These are phyloP conservation scores for Phaseolus lunatus DNA, from an alignment of 306 rosid genomes.

Conservation along the genomic window DNA sequence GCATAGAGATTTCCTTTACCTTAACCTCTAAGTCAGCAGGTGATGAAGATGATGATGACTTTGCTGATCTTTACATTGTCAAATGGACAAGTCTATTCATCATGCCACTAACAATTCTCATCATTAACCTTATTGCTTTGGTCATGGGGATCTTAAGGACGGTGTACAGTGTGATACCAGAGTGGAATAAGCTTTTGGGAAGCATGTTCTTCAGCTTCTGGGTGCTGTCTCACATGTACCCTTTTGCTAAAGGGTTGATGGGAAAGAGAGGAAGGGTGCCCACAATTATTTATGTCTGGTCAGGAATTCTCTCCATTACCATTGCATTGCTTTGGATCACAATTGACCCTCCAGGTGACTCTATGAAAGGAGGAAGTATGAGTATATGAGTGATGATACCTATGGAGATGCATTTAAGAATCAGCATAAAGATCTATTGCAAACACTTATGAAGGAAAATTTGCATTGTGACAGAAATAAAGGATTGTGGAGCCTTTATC, in stretches of 20 bases:
- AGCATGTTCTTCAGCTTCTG: slow-evolving; percentile 61
- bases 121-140: slow-evolving; percentile 57
- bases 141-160: slow-evolving; percentile 74
- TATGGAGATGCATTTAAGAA: background rate
- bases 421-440: background rate
- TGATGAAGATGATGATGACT: slow-evolving; percentile 44
- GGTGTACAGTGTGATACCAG: slow-evolving; percentile 72
- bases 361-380: slow-evolving; percentile 24
- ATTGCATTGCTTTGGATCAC: slow-evolving; percentile 74
- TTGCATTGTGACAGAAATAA: background rate
- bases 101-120: slow-evolving; percentile 70
- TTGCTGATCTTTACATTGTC: slow-evolving; percentile 75
- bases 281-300: slow-evolving; percentile 75
- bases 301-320: slow-evolving; percentile 75
- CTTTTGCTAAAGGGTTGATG: slow-evolving; percentile 87
- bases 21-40: slow-evolving; percentile 20
- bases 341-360: slow-evolving; percentile 60
- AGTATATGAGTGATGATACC: slow-evolving; percentile 37
- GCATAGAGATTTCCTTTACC: slow-evolving; percentile 28
- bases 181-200: slow-evolving; percentile 77
- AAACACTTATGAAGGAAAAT: background rate
- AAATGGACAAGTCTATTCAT: slow-evolving; percentile 87
- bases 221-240: slow-evolving; percentile 72
- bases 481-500: background rate
- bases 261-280: slow-evolving; percentile 86